Conservation (phyloP, 169 alveolate species). For the Babesia bigemina region DNA sequence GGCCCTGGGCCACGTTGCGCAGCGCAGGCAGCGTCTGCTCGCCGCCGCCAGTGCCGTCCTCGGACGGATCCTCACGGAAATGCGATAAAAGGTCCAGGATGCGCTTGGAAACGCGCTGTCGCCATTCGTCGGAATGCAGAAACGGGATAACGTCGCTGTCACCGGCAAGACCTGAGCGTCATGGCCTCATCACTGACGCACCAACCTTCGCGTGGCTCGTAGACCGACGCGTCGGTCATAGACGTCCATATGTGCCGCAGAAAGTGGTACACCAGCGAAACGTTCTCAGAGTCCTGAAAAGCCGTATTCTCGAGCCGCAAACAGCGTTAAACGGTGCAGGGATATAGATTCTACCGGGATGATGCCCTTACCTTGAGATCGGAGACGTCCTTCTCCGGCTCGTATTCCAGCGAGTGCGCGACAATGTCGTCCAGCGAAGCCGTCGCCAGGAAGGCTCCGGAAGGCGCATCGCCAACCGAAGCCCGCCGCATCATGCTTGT, state of each 20-base stretch:
- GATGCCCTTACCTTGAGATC: conserved; percentile 36
- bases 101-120: conserved; percentile 36
- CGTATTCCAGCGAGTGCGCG: conserved; percentile 30
- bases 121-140: conserved; percentile 21
- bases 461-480: background rate
- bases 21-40: conserved; percentile 8
- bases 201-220: conserved; percentile 16
- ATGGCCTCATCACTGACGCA: background rate
- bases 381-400: conserved; percentile 22
- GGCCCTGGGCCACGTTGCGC: conserved; percentile 58
- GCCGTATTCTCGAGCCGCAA: background rate
- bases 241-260: conserved; percentile 55
- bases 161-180: conserved; percentile 3
- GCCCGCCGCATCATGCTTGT: background rate
- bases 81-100: conserved; percentile 52
- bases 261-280: conserved; percentile 42
- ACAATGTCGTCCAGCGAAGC: conserved; percentile 35
- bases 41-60: conserved; percentile 8
- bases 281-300: conserved; percentile 60
- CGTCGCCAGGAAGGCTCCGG: conserved; percentile 10
- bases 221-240: conserved; percentile 53
- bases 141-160: conserved; percentile 36
- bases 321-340: background rate
- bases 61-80: conserved; percentile 40
- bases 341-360: too few relatives aligned